Conservation (phyloP, 306 rosid species). For the Quercus bicolor region DNA sequence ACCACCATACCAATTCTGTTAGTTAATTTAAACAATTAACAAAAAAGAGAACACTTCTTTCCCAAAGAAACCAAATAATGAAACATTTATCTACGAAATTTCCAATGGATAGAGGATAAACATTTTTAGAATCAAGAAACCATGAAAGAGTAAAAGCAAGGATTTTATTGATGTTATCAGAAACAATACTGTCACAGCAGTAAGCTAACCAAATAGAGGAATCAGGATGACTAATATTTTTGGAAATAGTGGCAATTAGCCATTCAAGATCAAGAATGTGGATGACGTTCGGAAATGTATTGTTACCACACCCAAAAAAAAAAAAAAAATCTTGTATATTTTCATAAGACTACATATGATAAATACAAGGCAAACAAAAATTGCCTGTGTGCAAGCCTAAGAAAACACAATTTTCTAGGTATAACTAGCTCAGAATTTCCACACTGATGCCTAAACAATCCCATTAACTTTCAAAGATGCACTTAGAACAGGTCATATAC, state of each 20-base stretch:
- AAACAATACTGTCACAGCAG: background rate
- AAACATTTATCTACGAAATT: background rate
- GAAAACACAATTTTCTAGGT: background rate
- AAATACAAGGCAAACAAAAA: background rate
- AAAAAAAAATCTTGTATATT: background rate
- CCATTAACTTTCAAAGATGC: background rate
- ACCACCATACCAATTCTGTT: conserved; percentile 6
- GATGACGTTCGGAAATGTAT: background rate
- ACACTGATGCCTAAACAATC: background rate
- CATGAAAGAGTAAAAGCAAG: background rate
- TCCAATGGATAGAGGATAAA: background rate
- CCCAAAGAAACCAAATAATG: background rate
- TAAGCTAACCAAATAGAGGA: background rate
- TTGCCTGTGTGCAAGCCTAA: background rate
- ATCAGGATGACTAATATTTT: background rate
- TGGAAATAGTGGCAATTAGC: background rate
- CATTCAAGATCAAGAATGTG: background rate
- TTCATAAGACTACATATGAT: background rate
- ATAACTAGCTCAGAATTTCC: background rate
- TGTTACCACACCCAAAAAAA: background rate
- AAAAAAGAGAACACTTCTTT: background rate
- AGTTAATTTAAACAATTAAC: background rate
- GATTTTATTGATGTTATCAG: background rate
- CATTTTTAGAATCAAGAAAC: background rate
- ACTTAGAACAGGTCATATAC: background rate